Evolutionary conservation across 208 protist species (phyloP), one percentile per base, ranked within the genome.

Genomic region (Wallacemonas sp.): DNA sequence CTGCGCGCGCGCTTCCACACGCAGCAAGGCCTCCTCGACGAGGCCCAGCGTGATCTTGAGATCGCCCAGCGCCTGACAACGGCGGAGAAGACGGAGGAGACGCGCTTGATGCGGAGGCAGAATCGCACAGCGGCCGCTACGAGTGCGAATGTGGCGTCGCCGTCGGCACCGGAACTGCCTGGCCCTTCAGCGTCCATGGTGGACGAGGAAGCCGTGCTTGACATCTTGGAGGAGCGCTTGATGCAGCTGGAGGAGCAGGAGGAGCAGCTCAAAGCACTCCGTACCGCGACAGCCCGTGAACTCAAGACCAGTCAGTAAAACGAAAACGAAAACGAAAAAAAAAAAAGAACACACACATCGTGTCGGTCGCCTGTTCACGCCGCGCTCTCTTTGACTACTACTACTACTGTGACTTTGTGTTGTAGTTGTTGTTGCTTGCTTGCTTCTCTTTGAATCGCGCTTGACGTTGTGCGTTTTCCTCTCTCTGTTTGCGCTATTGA

Each of bases 31-130:
- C 11, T 32, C 11, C 5, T 27, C 24, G 55, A 56, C 12, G 32
- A 34, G 8, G 70, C 62, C 5, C 48, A 57, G 23, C 12, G 43
- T 48, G 75, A 76, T 30, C 36, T 77, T 1, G 39, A 65, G 2
- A n/a, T 72, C 29, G 75, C 70, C 11, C 41, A 41, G 19, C 14
- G 5, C 23, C 46, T 65, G 5, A 56, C 58, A 30, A 8, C 27
- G n/a, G 27, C 43, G 39, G 52, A 61, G 23, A 54, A 64, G 36
- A 27, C 60, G 17, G 44, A 56, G 54, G 32, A 46, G 29, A 48
- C 32, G 1, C 49, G 27, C 17, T 27, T 65, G 32, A 12, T 64
- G 26, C 34, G 29, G 29, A 3, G 16, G 26, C 9, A 29, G 30
- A 52, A 41, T 6, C 2, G 16, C 19, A 24, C 39, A 52, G 29